Percentiles rank a stretch among this genome's conserved stretches.
Evolutionary conservation across 495 filamentous ascomycete species (phyloP).

Genomic region (Talaromyces adpressus): DNA sequence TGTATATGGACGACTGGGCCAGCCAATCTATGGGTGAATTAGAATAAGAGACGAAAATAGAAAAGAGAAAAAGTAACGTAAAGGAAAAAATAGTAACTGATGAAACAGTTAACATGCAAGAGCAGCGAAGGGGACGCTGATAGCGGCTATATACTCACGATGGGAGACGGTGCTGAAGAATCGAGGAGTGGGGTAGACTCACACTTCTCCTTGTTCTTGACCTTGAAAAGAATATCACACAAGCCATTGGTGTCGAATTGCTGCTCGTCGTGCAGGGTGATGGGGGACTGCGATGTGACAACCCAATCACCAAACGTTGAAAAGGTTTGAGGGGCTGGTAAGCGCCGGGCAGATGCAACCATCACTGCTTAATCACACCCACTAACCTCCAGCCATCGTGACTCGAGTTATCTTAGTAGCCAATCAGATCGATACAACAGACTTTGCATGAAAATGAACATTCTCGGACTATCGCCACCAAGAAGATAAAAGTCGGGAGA

Average conservation of each 20-base stretch:
- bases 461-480: background rate
- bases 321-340: background rate
- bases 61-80: slow-evolving; percentile 21
- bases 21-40: slow-evolving; percentile 30
- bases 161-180: background rate
- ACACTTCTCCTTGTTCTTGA: background rate
- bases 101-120: slow-evolving; percentile 29
- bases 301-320: background rate
- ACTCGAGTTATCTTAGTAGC: background rate
- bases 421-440: background rate
- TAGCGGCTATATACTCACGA: slow-evolving; percentile 36
- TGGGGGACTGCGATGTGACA: background rate
- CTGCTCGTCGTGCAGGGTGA: slow-evolving; percentile 1
- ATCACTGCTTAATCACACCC: slow-evolving; percentile 1
- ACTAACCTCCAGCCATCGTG: background rate
- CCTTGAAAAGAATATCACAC: background rate
- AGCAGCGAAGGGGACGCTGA: slow-evolving; percentile 11
- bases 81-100: slow-evolving; percentile 18
- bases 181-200: slow-evolving; percentile 5
- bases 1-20: slow-evolving; percentile 29
- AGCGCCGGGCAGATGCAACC: slow-evolving; percentile 1
- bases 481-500: background rate
- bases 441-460: background rate
- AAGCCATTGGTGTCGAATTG: background rate
- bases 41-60: slow-evolving; percentile 28